A percentile compares a stretch with the other conserved stretches of the same genome.
Conservation (phyloP, 352 stramenopile species). For the Peronospora destructor region DNA sequence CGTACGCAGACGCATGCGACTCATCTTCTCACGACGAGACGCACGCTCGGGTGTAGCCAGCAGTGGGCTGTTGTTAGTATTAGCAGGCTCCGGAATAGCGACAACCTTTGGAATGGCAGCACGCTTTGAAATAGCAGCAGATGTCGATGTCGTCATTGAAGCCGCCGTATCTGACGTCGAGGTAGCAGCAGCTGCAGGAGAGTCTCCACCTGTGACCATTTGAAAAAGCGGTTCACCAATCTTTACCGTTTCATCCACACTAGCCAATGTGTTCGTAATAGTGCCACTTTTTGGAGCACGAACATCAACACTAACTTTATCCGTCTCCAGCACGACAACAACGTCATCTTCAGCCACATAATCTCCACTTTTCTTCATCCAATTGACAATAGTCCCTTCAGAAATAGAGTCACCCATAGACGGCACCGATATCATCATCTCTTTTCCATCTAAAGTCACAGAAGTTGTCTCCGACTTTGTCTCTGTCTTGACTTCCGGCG, state of each 20-base stretch:
- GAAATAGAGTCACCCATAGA: conserved; percentile 95
- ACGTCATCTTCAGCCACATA: conserved; percentile 92
- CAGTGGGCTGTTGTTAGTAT: conserved; percentile 38
- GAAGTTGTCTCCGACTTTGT: background rate
- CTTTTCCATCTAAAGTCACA: conserved; percentile 15
- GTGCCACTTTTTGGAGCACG: conserved; percentile 79
- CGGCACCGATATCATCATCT: conserved; percentile 65
- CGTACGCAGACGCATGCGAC: conserved; percentile 95
- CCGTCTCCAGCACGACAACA: conserved; percentile 95
- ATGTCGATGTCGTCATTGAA: conserved; percentile 9
- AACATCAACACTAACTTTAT: conserved; percentile 93
- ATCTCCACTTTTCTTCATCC: conserved; percentile 90
- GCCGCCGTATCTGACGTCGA: conserved; percentile 14
- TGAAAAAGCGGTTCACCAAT: conserved; percentile 91
- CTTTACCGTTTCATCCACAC: conserved; percentile 91
- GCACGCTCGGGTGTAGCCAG: conserved; percentile 42
- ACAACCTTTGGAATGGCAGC: conserved; percentile 18
- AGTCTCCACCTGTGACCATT: conserved; percentile 75
- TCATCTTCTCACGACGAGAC: conserved; percentile 95
- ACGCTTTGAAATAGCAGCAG: conserved; percentile 19
- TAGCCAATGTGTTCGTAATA: conserved; percentile 86
- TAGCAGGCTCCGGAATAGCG: conserved; percentile 14
- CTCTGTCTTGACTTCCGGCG: conserved; percentile 17
- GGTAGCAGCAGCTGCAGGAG: conserved; percentile 19
- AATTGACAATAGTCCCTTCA: conserved; percentile 95